Evolutionary conservation across 2,329 filamentous ascomycete genomes (phyloP), one percentile per base, ranked within the genome.

Genomic region (Mariannaea sp.): DNA sequence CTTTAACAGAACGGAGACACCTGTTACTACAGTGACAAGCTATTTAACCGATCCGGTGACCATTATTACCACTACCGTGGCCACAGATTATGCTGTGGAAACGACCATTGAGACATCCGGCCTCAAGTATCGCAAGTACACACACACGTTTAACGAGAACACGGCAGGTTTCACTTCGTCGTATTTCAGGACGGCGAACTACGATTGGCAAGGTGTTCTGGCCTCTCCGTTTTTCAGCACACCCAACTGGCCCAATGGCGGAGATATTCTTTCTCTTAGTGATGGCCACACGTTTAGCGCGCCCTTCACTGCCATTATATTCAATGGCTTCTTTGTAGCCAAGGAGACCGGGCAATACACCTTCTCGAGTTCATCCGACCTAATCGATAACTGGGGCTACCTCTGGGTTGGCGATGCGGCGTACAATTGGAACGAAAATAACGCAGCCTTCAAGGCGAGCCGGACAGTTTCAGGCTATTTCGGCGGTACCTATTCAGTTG

Each of bases 251-350:
- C 36, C 45, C 14, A 40, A 27, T 7, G 45, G 45, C 8, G 29
- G 24, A 17, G 20, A 35, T 1, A 17, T 22, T 19, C 27, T 49
- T 14, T 32, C 35, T 4, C 45, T 49, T 2, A 24, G 26, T 8
- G 36, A 49, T 9, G 27, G 45, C 4, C 2, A 13, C 13, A 3
- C 16, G 5, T 49, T 49, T 30, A n/a, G 12, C 4, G 24, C 45
- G 3, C 6, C 20, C 10, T 24, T 40, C 5, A 40, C 45, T 9
- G 45, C 27, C 5, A 17, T 49, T 8, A 16, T 49, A 13, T 40
- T 53, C n/a, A 42, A 49, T 16, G 45, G 45, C 1, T 48, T 48
- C 19, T 48, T 48, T n/a, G 22, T 48, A 7, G 36, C 45, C 13
- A 22, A 40, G 5, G 26, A 48, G n/a, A 30, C 45, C 4, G 45